Evolutionary conservation across 495 filamentous ascomycete genomes (phyloP), one percentile per base, ranked within the genome.

Genomic region (Lepraria neglecta): DNA sequence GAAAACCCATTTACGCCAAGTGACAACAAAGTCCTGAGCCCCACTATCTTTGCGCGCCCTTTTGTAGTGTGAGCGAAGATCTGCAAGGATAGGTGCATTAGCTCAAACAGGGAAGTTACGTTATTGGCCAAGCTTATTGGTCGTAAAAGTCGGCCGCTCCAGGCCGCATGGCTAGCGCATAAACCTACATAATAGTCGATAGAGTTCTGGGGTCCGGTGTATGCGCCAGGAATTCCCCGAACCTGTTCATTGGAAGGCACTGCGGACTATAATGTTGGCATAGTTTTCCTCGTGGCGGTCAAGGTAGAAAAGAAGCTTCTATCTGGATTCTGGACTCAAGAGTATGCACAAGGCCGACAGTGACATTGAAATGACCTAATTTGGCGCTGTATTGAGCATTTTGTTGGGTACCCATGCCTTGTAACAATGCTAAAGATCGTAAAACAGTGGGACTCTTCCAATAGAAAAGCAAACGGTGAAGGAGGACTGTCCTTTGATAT

Each of bases 401-500:
- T 45, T 57, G 54, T 57, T 42, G 54, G 54, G 54, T 57, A 57
- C 35, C 38, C 54, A 57, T 44, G 54, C 54, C 28, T 57, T 45
- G 15, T 24, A 30, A 38, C 19, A 28, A 45, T 57, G 17, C 40
- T 42, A 28, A 27, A 35, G 3, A 31, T n/a, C 9, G 7, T n/a
- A 3, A 57, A 57, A 3, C 15, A 15, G 24, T 57, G 19, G 31
- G 17, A 43, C 54, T 43, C 21, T n/a, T 31, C 42, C 38, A 43
- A 43, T 57, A 1, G 17, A 35, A 31, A 4, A 12, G 1, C 21
- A n/a, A 17, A 57, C 11, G 54, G 14, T 31, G n/a, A 43, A 19
- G 24, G 6, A 6, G 4, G 17, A 24, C 28, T 57, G 19, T 31
- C 19, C 35, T 43, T 27, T 40, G 40, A 45, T 24, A 14, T 43